Conservation (phyloP, 2,329 filamentous ascomycete genomes). For the Fusarium brevicatenulatum region DNA sequence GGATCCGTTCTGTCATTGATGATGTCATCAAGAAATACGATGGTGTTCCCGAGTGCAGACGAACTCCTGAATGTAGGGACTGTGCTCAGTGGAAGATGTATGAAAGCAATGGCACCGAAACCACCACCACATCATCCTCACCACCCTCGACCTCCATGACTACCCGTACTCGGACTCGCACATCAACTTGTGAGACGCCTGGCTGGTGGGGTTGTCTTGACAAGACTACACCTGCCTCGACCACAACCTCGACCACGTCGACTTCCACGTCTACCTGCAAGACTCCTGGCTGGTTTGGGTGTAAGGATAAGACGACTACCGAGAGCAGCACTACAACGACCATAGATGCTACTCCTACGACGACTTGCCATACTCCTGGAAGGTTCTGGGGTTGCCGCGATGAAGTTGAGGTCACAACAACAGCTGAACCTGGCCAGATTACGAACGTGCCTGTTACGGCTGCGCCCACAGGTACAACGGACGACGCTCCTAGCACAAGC, state of each 20-base stretch:
- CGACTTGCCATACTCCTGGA: conserved; percentile 62
- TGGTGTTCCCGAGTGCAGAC: conserved; percentile 77
- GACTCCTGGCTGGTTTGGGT: conserved; percentile 74
- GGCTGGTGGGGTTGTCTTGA: conserved; percentile 91
- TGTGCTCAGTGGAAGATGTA: conserved; percentile 96
- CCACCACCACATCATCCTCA: conserved; percentile 68
- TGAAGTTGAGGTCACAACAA: conserved; percentile 45
- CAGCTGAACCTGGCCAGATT: conserved; percentile 48
- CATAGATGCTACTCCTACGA: conserved; percentile 46
- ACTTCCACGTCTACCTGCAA: conserved; percentile 66
- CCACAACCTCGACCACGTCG: conserved; percentile 56
- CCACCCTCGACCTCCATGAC: conserved; percentile 62
- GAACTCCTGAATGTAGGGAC: conserved; percentile 84
- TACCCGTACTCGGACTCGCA: conserved; percentile 78
- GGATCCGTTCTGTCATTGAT: conserved; percentile 86
- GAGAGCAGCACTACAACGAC: conserved; percentile 47
- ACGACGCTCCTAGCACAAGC: conserved; percentile 38
- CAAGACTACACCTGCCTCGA: conserved; percentile 63
- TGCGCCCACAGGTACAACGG: conserved; percentile 46
- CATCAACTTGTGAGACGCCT: conserved; percentile 88
- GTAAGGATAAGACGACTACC: conserved; percentile 60
- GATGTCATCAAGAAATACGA: conserved; percentile 90
- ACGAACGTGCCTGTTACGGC: conserved; percentile 45
- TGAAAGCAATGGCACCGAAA: conserved; percentile 87
- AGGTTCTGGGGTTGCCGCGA: conserved; percentile 68